Evolutionary conservation across 2,329 filamentous ascomycete species (phyloP), one percentile per base, ranked within the genome.

Genomic region (Neospermospora avenae): DNA sequence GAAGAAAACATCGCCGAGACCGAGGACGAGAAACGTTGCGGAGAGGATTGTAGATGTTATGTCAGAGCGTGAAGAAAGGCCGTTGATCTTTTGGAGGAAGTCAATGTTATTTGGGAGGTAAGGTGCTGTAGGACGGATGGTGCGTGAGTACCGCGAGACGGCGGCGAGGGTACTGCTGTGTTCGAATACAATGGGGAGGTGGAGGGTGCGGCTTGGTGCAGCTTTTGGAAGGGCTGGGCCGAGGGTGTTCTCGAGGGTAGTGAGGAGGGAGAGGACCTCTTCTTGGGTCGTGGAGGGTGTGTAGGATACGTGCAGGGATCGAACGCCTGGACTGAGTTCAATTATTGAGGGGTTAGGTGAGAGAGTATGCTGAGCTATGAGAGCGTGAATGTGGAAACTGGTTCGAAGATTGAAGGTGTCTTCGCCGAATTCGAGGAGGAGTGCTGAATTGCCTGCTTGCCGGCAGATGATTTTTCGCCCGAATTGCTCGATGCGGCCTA

Each of bases 151-250:
- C 2, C 55, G 45, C 3, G 45, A 22, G 20, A 58, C 46, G 35
- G 55, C 55, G 3, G 34, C 46, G 24, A 58, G 37, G 39, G 31
- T 42, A 16, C 44, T 51, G 24, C 45, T 31, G 37, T 58, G 55
- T 52, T 58, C 55, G 39, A 58, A 58, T 11, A 48, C 45, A 8
- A 58, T 31, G 46, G 55, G 55, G 16, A 58, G 45, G 37, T 52
- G 22, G 22, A 58, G 28, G 1, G 46, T 52, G n/a, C 55, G 45
- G 18, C 45, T 45, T 37, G 31, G 28, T 8, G 48, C 45, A 5
- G 39, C 10, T 37, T 45, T 7, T 2, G 28, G 16, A 5, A 48
- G 35, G 22, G 24, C 5, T 18, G 41, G n/a, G 18, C 42, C 44
- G 54, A 56, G 24, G 11, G 14, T 13, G 24, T 24, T 20, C 8